A percentile compares a stretch with the other conserved stretches of the same genome.
Evolutionary conservation across 371 early-diverging fungal genomes (phyloP).

Genomic region (Mucor piriformis): DNA sequence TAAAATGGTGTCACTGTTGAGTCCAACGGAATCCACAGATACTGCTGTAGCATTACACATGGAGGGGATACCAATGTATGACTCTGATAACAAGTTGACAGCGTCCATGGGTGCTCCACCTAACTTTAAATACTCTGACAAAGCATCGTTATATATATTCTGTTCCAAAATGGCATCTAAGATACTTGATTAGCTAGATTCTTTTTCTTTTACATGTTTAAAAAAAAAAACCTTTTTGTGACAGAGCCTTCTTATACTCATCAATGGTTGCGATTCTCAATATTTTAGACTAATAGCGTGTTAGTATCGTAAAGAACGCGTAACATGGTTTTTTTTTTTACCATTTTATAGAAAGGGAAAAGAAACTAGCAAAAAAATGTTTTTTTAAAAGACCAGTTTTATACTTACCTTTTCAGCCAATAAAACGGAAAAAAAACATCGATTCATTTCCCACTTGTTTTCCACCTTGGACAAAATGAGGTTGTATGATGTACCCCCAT

Average conservation of each 20-base stretch:
- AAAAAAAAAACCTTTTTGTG: constrained; percentile 29
- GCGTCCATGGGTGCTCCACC: constrained; percentile 72
- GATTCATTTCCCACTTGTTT: not conserved
- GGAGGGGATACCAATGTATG: constrained; percentile 70
- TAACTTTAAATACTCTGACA: constrained; percentile 52
- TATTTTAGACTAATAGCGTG: constrained; percentile 4
- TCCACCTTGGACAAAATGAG: constrained; percentile 5
- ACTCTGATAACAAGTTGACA: constrained; percentile 59
- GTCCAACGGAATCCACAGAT: constrained; percentile 47
- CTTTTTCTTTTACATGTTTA: too few species aligned
- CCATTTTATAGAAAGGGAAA: too few species aligned
- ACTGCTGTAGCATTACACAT: constrained; percentile 65
- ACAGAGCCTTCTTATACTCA: constrained; percentile 22
- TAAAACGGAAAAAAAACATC: too few species aligned
- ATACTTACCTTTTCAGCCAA: too few species aligned
- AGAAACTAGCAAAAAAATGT: too few species aligned
- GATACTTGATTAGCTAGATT: too few species aligned
- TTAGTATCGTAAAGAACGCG: not conserved
- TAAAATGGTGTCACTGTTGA: constrained; percentile 50
- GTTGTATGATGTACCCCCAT: constrained; percentile 24
- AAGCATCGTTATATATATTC: constrained; percentile 46
- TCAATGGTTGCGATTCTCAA: constrained; percentile 26
- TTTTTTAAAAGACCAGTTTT: too few species aligned
- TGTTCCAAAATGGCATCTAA: constrained; percentile 72
- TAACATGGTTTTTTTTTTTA: too few species aligned